A percentile compares a stretch with the other conserved stretches of the same genome.
Evolutionary conservation across 2,329 filamentous ascomycete species (phyloP).

Genomic region (Beauveria sp.): DNA sequence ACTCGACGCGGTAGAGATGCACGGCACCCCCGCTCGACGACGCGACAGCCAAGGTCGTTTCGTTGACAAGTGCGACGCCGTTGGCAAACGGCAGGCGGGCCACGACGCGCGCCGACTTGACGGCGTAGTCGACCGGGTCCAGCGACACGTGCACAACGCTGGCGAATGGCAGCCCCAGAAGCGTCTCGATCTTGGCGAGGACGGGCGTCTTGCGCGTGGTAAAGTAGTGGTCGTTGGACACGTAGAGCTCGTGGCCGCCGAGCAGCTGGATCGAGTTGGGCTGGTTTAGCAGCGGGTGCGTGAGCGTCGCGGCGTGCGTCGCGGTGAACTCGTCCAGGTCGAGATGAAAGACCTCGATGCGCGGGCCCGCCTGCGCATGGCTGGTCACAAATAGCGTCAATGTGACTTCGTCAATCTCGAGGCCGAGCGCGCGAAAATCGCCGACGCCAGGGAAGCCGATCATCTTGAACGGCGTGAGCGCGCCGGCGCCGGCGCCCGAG

Average conservation of each 20-base stretch:
- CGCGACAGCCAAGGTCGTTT: slow-evolving; percentile 30
- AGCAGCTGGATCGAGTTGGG: slow-evolving; percentile 33
- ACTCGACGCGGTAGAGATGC: slow-evolving; percentile 22
- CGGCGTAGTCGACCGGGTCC: not conserved
- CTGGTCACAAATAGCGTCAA: slow-evolving; percentile 30
- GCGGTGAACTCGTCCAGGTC: slow-evolving; percentile 25
- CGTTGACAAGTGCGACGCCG: slow-evolving; percentile 29
- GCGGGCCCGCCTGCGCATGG: slow-evolving; percentile 27
- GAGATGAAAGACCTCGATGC: slow-evolving; percentile 32
- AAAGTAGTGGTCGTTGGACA: slow-evolving; percentile 35
- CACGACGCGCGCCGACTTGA: slow-evolving; percentile 19
- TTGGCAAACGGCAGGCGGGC: slow-evolving; percentile 32
- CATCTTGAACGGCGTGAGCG: slow-evolving; percentile 18
- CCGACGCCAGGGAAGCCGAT: slow-evolving; percentile 16
- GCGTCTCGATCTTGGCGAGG: slow-evolving; percentile 27
- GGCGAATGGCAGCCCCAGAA: slow-evolving; percentile 24
- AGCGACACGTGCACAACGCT: slow-evolving; percentile 29
- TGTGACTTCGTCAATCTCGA: slow-evolving; percentile 28
- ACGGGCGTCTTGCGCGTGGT: slow-evolving; percentile 17
- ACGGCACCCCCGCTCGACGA: slow-evolving; percentile 24
- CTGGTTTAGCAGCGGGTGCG: slow-evolving; percentile 28
- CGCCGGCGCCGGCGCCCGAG: slow-evolving; percentile 12
- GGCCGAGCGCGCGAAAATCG: slow-evolving; percentile 33
- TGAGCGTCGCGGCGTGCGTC: slow-evolving; percentile 28
- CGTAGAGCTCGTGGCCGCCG: slow-evolving; percentile 28